Percentiles rank a stretch among this genome's conserved stretches.
Conservation (phyloP, 1,139 yeast species). For the Suhomyces ambrosiae region DNA sequence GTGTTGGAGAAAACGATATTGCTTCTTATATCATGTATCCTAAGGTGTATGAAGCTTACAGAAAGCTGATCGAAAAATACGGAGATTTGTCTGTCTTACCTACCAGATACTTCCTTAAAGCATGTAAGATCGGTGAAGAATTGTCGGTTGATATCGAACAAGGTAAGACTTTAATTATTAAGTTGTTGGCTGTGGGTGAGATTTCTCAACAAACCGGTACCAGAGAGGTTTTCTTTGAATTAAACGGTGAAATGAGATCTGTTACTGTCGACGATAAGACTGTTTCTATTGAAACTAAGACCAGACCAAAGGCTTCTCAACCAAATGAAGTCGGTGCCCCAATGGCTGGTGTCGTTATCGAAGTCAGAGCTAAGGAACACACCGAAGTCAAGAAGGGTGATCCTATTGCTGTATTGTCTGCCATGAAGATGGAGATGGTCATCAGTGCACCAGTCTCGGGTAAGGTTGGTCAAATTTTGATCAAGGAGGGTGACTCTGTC, state of each 20-base stretch:
- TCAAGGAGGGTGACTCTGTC: slow-evolving; percentile 91
- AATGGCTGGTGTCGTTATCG: slow-evolving; percentile 98
- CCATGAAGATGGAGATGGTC: slow-evolving; percentile 99
- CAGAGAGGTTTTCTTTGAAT: slow-evolving; percentile 95
- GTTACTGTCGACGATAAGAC: slow-evolving; percentile 88
- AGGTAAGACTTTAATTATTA: slow-evolving; percentile 91
- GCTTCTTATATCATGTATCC: slow-evolving; percentile 98
- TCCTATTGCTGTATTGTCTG: slow-evolving; percentile 89
- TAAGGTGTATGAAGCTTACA: slow-evolving; percentile 88
- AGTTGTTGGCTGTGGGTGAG: slow-evolving; percentile 91
- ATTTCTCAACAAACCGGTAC: slow-evolving; percentile 81
- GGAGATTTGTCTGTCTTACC: slow-evolving; percentile 95
- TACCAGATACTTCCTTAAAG: slow-evolving; percentile 84
- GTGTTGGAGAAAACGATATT: slow-evolving; percentile 79
- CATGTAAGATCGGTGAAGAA: slow-evolving; percentile 87
- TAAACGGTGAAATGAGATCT: slow-evolving; percentile 97
- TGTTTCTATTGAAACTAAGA: slow-evolving; percentile 78
- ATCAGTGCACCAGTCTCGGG: slow-evolving; percentile 92
- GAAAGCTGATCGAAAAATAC: slow-evolving; percentile 69
- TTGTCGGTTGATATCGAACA: slow-evolving; percentile 86
- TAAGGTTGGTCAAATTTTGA: slow-evolving; percentile 69
- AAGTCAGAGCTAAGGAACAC: slow-evolving; percentile 86
- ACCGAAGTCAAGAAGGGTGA: slow-evolving; percentile 94
- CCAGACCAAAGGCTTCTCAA: slow-evolving; percentile 91
- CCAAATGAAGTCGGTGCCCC: slow-evolving; percentile 98